Percentiles rank a stretch among this genome's conserved stretches.
Evolutionary conservation across 176 grass and related monocot genomes (phyloP).

Genomic region (Paspalum vaginatum): DNA sequence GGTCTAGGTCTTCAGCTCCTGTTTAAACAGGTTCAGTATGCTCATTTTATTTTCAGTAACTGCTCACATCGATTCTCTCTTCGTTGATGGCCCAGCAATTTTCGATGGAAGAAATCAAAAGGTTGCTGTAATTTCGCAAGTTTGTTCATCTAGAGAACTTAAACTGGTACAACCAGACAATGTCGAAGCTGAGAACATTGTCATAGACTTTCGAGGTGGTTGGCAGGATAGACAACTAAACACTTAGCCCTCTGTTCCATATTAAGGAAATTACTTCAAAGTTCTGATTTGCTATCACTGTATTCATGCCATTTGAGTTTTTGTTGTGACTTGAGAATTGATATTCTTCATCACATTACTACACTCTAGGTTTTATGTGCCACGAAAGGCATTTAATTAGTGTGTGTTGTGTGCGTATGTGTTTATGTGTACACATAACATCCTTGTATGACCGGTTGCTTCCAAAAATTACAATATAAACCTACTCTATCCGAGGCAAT

Average conservation of each 20-base stretch:
- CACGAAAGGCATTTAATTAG: neutral
- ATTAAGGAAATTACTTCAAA: neutral
- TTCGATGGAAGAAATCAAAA: slow-evolving; percentile 50
- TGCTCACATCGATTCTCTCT: slow-evolving; percentile 74
- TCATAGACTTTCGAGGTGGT: slow-evolving; percentile 72
- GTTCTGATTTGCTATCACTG: slow-evolving; percentile 9
- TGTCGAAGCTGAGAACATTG: slow-evolving; percentile 52
- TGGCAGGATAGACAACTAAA: slow-evolving; percentile 71
- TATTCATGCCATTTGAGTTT: neutral
- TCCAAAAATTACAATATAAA: neutral
- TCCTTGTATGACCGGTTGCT: neutral
- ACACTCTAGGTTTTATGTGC: neutral
- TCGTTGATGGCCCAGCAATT: slow-evolving; percentile 64
- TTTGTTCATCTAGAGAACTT: slow-evolving; percentile 71
- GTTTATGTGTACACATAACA: neutral
- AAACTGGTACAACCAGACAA: slow-evolving; percentile 63
- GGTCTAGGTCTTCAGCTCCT: neutral
- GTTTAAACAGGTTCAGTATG: slow-evolving; percentile 1
- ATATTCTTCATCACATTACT: neutral
- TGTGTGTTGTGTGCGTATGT: too few species aligned
- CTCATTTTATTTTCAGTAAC: slow-evolving; percentile 55
- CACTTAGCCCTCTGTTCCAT: neutral
- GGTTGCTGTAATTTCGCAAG: slow-evolving; percentile 62
- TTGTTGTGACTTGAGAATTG: neutral
- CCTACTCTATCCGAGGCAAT: too few species aligned